Evolutionary conservation across 306 rosid genomes (phyloP).

Genomic region (Cucurbita pepo): DNA sequence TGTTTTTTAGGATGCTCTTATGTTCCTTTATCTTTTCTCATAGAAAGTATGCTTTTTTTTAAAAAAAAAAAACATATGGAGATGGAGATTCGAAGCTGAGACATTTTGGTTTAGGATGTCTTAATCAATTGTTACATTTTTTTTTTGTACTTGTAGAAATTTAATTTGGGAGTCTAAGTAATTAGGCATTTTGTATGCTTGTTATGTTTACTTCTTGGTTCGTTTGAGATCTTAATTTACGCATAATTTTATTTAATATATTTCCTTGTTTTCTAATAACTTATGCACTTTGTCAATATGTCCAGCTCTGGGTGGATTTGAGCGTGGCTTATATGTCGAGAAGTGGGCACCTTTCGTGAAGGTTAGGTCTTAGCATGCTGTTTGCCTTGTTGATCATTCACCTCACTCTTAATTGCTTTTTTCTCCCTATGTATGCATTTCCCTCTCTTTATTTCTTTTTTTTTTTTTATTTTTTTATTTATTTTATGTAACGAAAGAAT

Average conservation of each 20-base stretch:
- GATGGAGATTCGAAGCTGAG: not conserved
- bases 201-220: not conserved
- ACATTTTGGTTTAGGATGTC: not conserved
- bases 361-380: conserved; percentile 11
- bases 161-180: not conserved
- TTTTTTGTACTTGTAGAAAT: not conserved
- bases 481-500: not conserved
- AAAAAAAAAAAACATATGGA: too few relatives aligned
- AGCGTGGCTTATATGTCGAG: conserved; percentile 71
- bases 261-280: not conserved
- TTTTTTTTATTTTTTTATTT: not conserved
- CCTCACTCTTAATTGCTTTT: not conserved
- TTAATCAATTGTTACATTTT: not conserved
- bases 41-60: too few relatives aligned
- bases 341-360: conserved; percentile 62
- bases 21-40: too few relatives aligned
- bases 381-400: not conserved
- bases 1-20: too few relatives aligned
- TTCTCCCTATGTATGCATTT: not conserved
- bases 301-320: conserved; percentile 78
- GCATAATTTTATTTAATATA: not conserved
- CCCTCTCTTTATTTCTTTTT: too few relatives aligned
- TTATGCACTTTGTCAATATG: not conserved
- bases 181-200: not conserved
- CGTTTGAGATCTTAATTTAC: not conserved